Conservation (phyloP, 2,329 filamentous ascomycete species). For the Calycina marina region DNA sequence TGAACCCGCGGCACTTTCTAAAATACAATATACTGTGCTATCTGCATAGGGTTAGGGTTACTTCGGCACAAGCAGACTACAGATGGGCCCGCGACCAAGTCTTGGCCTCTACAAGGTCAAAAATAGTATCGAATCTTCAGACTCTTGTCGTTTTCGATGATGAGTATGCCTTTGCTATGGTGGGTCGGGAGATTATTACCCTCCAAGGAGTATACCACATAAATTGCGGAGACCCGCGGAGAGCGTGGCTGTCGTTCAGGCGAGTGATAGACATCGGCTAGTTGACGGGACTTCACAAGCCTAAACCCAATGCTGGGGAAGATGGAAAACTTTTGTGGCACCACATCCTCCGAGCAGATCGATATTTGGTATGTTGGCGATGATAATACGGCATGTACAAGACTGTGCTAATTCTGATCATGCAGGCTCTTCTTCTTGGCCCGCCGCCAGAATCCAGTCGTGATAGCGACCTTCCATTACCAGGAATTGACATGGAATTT, state of each 20-base stretch:
- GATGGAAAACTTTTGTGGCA: constrained; percentile 28
- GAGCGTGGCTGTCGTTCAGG: constrained; percentile 32
- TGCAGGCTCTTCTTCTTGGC: constrained; percentile 15
- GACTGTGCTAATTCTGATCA: too few relatives aligned
- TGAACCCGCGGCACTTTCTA: too few relatives aligned
- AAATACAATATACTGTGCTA: too few relatives aligned
- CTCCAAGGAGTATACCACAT: constrained; percentile 32
- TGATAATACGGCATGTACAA: constrained; percentile 2
- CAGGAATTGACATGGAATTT: constrained; percentile 10
- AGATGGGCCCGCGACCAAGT: too few relatives aligned
- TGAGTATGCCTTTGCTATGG: constrained; percentile 30
- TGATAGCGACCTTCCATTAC: constrained; percentile 17
- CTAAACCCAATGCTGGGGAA: constrained; percentile 3
- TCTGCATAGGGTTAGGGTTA: constrained; percentile 11
- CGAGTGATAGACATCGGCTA: constrained; percentile 33
- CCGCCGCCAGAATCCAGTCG: constrained; percentile 11
- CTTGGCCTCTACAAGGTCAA: too few relatives aligned
- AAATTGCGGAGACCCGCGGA: constrained; percentile 33
- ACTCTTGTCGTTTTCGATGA: constrained; percentile 31
- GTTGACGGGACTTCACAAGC: constrained; percentile 19
- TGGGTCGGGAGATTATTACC: constrained; percentile 37
- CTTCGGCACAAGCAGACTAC: constrained; percentile 10
- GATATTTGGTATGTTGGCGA: constrained; percentile 25
- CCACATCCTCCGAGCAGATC: constrained; percentile 29
- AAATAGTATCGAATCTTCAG: constrained; percentile 15